phyloP scores from a whole-genome alignment of 1,139 yeast species.

The Yamadazyma aaseri region DNA sequence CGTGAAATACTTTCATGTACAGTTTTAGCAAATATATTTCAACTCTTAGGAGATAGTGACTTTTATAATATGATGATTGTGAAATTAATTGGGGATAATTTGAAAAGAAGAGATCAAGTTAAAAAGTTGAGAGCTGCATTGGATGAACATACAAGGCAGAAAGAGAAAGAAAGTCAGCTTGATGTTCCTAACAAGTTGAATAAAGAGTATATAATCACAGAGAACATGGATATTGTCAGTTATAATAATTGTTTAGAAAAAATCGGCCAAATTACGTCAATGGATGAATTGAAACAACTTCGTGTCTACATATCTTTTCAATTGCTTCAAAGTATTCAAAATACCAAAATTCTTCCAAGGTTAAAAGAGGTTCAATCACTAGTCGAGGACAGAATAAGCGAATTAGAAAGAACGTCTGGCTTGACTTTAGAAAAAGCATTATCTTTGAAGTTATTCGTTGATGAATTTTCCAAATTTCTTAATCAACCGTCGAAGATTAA shows the following conservation, averaged over 20 bases:
- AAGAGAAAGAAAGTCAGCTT: not conserved
- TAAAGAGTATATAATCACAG: slow-evolving; percentile 18
- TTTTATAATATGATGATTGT: slow-evolving; percentile 70
- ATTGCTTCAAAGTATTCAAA: slow-evolving; percentile 12
- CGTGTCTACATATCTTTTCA: slow-evolving; percentile 21
- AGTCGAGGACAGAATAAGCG: slow-evolving; percentile 12
- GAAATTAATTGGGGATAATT: slow-evolving; percentile 58
- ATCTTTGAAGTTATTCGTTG: slow-evolving; percentile 13
- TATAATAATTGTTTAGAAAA: slow-evolving; percentile 44
- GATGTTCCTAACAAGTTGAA: slow-evolving; percentile 6
- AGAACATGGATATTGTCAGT: slow-evolving; percentile 29
- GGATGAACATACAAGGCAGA: slow-evolving; percentile 55
- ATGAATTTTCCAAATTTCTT: slow-evolving; percentile 59
- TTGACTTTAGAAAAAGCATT: slow-evolving; percentile 9
- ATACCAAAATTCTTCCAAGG: slow-evolving; percentile 10
- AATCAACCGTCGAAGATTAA: slow-evolving; percentile 42
- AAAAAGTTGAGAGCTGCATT: slow-evolving; percentile 69
- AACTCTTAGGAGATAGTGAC: slow-evolving; percentile 68
- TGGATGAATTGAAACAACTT: slow-evolving; percentile 24
- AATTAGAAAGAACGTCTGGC: slow-evolving; percentile 10
- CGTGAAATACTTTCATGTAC: slow-evolving; percentile 64
- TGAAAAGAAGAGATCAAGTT: slow-evolving; percentile 77
- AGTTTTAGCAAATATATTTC: slow-evolving; percentile 46
- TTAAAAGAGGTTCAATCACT: slow-evolving; percentile 14
- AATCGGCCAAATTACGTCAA: slow-evolving; percentile 16